These are phyloP conservation scores for Patellifolia procumbens DNA, from an alignment of 179 eudicot species.

Conservation along the genomic window DNA sequence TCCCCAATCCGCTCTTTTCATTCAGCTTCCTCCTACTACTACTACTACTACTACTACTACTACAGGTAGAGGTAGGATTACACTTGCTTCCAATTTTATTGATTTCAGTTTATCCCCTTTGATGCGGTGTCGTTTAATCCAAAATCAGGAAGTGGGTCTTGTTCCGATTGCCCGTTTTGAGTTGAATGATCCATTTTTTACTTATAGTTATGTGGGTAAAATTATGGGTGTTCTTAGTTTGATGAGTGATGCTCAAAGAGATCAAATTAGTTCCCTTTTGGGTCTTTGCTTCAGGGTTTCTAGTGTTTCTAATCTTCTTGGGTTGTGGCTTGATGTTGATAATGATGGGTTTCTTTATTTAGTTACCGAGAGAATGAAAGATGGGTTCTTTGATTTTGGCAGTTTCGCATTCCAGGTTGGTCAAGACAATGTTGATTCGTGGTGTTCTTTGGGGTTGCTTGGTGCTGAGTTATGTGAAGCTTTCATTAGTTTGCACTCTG, in stretches of 20 bases:
- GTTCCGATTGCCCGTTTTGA: slow-evolving; percentile 45
- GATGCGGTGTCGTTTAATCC: slow-evolving; percentile 34
- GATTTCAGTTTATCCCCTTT: slow-evolving; percentile 16
- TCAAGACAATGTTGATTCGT: no score
- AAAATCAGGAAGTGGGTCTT: slow-evolving; percentile 47
- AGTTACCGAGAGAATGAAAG: slow-evolving; percentile 47
- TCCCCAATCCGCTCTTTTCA: slow-evolving; percentile 37
- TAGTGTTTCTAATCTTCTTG: slow-evolving; percentile 51
- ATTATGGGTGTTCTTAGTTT: slow-evolving; percentile 50
- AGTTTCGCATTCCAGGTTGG: slow-evolving; percentile 21
- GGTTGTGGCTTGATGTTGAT: slow-evolving; percentile 64
- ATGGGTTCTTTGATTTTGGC: slow-evolving; percentile 26
- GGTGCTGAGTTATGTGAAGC: slow-evolving; percentile 68
- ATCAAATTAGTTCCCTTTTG: slow-evolving; percentile 45
- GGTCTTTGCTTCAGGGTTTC: slow-evolving; percentile 29
- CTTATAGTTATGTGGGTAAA: slow-evolving; percentile 58
- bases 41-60: no score
- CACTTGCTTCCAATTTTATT: slow-evolving; percentile 6
- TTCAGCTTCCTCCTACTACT: no score
- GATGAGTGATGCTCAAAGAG: slow-evolving; percentile 50
- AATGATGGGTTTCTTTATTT: slow-evolving; percentile 51
- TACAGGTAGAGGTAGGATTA: no score
- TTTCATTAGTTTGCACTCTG: slow-evolving; percentile 45
- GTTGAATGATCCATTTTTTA: slow-evolving; percentile 15
- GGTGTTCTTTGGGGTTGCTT: slow-evolving; percentile 35